Conservation (phyloP, 768 basidiomycete species). For the Suillus fuscotomentosus region DNA sequence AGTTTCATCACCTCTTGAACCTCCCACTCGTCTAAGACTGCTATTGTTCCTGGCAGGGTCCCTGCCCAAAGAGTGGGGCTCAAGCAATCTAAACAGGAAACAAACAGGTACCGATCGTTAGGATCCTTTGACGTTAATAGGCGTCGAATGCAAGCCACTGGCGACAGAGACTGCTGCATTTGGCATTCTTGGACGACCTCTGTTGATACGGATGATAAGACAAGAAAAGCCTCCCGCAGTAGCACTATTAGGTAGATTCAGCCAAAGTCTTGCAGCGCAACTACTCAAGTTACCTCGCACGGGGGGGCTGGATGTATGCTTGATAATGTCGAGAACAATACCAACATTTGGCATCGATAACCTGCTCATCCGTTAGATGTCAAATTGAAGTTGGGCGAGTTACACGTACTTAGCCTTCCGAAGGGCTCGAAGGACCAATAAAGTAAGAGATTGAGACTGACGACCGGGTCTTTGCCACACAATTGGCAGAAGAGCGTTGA, state of each 20-base stretch:
- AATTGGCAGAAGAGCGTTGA: conserved; percentile 1
- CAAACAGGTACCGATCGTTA: conserved; percentile 65
- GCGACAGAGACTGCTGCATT: conserved; percentile 13
- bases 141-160: conserved; percentile 49
- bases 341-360: conserved; percentile 11
- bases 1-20: conserved; percentile 71
- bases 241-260: conserved; percentile 27
- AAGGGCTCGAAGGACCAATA: conserved; percentile 23
- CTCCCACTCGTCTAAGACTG: conserved; percentile 67
- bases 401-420: conserved; percentile 11
- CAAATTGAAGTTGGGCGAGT: background rate
- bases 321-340: conserved; percentile 26
- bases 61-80: conserved; percentile 71
- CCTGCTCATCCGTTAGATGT: background rate
- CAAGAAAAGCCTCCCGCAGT: conserved; percentile 33
- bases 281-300: conserved; percentile 21
- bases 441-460: background rate
- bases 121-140: conserved; percentile 56
- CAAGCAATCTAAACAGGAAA: conserved; percentile 60
- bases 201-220: conserved; percentile 25
- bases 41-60: conserved; percentile 43
- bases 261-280: background rate
- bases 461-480: background rate
- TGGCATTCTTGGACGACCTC: conserved; percentile 19
- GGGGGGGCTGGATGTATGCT: conserved; percentile 19